phyloP scores from a whole-genome alignment of 2,329 filamentous ascomycete species.

The Pyrenophora seminiperda region DNA sequence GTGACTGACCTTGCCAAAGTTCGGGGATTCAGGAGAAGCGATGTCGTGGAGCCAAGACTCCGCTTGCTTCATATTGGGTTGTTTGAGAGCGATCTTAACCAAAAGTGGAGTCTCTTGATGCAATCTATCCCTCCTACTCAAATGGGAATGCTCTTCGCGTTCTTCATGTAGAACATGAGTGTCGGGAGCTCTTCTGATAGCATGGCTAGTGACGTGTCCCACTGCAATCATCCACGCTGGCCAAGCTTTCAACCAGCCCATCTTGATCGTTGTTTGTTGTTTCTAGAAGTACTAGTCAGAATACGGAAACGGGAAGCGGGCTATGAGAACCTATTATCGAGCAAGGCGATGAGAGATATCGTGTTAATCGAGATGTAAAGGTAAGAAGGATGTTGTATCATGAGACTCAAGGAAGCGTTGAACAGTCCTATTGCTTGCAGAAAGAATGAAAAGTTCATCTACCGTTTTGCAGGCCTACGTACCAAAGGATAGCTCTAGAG shows the following conservation, averaged over 20 bases:
- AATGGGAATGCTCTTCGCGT: background rate
- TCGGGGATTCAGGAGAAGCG: background rate
- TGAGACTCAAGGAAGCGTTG: background rate
- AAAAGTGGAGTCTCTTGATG: background rate
- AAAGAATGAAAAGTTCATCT: background rate
- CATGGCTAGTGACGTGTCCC: background rate
- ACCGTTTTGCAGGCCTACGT: background rate
- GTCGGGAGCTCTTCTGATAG: background rate
- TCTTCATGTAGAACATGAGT: background rate
- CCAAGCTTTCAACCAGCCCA: background rate
- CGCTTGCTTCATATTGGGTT: background rate
- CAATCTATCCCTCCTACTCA: background rate
- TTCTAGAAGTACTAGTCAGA: background rate
- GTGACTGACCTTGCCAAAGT: background rate
- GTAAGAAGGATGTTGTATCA: background rate
- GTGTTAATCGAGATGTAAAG: no score
- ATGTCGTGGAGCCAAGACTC: background rate
- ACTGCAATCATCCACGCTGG: background rate
- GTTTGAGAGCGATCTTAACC: background rate
- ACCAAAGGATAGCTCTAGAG: background rate
- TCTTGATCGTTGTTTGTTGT: background rate
- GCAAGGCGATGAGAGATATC: no score
- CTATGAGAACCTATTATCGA: no score
- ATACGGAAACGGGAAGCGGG: background rate
- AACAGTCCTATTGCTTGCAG: background rate